Base-by-base conservation (phyloP, 225 moss, liverwort and hornwort genomes). In the Sphagnum tenellum region DNA sequence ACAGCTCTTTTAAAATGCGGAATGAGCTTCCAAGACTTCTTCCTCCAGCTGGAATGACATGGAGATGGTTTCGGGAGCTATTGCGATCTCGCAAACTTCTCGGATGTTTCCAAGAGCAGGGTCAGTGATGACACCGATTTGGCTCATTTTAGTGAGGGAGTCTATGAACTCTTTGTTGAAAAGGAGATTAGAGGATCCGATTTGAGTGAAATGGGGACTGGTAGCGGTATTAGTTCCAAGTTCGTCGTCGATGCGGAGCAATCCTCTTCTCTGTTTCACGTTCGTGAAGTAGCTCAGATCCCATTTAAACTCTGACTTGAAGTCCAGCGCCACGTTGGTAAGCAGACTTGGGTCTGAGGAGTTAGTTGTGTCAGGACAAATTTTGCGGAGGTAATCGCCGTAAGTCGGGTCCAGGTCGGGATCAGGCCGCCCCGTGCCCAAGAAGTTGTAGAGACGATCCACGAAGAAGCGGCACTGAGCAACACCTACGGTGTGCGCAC, bases 381-480 rank as follows among this genome's bases (percentile, higher is more conserved):
- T 3, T 9, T 48, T 11, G 45, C 46, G 75, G 29, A 91, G 77
- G 5, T 50, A 61, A 5, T 58, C 11, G 3, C 82, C 46, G 65
- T 80, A 89, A 0, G 48, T 11, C 4, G 57, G 1, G 78, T 86
- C 74, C 0, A 86, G 59, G 6, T 60, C 69, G 0, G 89, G 88
- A 62, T 91, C 91, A 0, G 88, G 63, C 5, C 29, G 45, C 0
- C 75, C 77, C 1, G 80, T 89, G 46, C 80, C 78, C 7, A 67
- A 2, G 72, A 76, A 91, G 71, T 88, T 82, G 80, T 86, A 91
- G 66, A 91, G 54, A 5, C 89, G 85, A 49, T 72, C 52, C 3
- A 64, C 45, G 55, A 84, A 77, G 52, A 53, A 63, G 54, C 56
- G 69, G 63, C 83, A 84, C 47, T 69, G 74, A 0, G 77, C 74